Evolutionary conservation across 192 early-diverging fungal species (phyloP), one percentile per base, ranked within the genome.

Genomic region (Mortierella claussenii): DNA sequence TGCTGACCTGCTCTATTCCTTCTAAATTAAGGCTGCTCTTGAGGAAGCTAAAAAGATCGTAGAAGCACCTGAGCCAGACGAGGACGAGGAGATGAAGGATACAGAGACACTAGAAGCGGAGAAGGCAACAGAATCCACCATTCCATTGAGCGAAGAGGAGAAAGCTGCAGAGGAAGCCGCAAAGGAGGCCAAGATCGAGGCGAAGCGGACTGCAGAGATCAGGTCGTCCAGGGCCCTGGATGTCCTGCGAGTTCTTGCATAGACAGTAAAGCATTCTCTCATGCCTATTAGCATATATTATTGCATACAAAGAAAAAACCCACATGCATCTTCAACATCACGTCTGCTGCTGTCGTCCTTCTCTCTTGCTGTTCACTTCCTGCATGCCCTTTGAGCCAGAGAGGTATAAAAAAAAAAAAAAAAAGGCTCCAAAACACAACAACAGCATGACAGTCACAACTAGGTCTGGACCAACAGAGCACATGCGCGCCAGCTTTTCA

Each of bases 41-140:
- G 27, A 60, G 6, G 73, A 76, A 11, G 73, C 73, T 46, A 65
- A 67, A 43, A 66, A 76, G 73, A 76, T 67, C 50, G 73, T 76
- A 6, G 73, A 76, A 9, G 63, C 73, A 10, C 64, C 73, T 21
- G 73, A 76, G 18, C 36, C 43, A 3, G 64, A 52, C 13, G 23
- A 36, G 46, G 45, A 51, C 20, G 26, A 65, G 24, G 73, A 76
- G 32, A 76, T 76, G 73, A 75, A 60, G n/a, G 71, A 53, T 28
- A 40, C 51, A 23, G 31, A 53, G 7, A 40, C 37, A 10, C 37
- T 10, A 40, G 37, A 40, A 40, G 13, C 21, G 48, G 46, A 63
- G 33, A 32, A 55, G 11, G n/a, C n/a, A 34, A 21, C 34, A 55
- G 73, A 62, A 15, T 66, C 58, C 18, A 76, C 69, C 3, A 71